phyloP scores from a whole-genome alignment of 2,329 filamentous ascomycete species.

The Arachnomyces sp. region DNA sequence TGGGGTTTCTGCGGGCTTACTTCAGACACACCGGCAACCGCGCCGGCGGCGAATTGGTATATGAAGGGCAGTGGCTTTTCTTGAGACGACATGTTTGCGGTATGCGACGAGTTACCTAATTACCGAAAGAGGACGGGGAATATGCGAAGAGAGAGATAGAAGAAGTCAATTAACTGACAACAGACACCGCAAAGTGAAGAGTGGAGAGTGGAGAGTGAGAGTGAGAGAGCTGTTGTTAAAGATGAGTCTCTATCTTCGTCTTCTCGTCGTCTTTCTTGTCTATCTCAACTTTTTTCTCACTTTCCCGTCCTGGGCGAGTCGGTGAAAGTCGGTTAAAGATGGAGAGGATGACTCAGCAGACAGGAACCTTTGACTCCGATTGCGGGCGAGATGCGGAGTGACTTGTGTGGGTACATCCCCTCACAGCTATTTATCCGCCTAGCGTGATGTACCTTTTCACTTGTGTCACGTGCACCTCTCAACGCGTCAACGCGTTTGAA shows the following conservation, averaged over 20 bases:
- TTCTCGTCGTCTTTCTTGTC: too few species aligned
- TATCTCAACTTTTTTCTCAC: too few species aligned
- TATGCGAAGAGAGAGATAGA: slow-evolving; percentile 2
- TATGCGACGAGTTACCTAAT: slow-evolving; percentile 1
- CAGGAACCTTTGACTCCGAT: too few species aligned
- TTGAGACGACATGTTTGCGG: slow-evolving; percentile 51
- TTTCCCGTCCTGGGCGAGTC: too few species aligned
- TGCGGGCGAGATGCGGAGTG: too few species aligned
- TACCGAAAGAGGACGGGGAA: slow-evolving; percentile 1
- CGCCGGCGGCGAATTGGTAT: slow-evolving; percentile 94
- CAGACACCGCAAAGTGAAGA: slow-evolving; percentile 2
- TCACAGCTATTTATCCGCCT: too few species aligned
- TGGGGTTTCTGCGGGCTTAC: slow-evolving; percentile 44
- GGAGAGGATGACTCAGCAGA: slow-evolving; percentile 5
- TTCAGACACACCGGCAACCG: slow-evolving; percentile 96
- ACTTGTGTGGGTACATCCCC: too few species aligned
- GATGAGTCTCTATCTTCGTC: too few species aligned
- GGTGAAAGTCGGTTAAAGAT: background rate
- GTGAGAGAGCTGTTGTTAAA: slow-evolving; percentile 4
- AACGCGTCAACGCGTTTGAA: background rate
- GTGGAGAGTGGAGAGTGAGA: slow-evolving; percentile 6
- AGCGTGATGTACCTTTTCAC: too few species aligned
- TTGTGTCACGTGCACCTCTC: too few species aligned
- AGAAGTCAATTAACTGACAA: background rate
- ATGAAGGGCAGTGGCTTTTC: slow-evolving; percentile 77